Evolutionary conservation across 2,329 filamentous ascomycete species (phyloP), one percentile per base, ranked within the genome.

Genomic region (Ilyonectria destructans): DNA sequence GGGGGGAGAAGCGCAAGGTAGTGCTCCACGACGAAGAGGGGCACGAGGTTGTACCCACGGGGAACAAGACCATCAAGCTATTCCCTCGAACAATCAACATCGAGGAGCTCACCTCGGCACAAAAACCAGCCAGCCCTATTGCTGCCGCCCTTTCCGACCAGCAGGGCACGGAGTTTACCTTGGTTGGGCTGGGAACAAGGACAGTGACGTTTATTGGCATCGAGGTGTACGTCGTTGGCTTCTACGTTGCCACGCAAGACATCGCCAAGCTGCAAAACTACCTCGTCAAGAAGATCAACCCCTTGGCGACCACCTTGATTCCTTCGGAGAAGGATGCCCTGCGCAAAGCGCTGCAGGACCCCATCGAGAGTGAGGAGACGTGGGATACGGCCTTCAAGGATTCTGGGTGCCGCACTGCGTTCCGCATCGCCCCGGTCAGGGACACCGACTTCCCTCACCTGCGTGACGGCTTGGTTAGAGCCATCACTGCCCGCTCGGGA

Each of bases 371-470:
- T 70, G 92, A 93, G 72, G 85, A 89, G 72, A 88, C 93, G 37
- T 98, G 95, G 95, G 87, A 90, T 49, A 83, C 87, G 15, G 85
- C 97, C 3, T 82, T 98, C 29, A 85, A 85, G 65, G 85, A 91
- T 0, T 86, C 89, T 3, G 87, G 90, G 0, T 89, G 96, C n/a
- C 86, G 94, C 62, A 96, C 91, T 29, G 89, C 91, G 0, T 91
- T 97, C 82, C 89, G 96, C 52, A 92, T 99, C 70, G 91, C 96
- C 3, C 96, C 96, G 0, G 95, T 94, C n/a, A 88, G 94, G 43
- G 95, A 97, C 81, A 99, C 96, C 19, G 95, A 98, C 81, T 98
- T 98, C 81, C 90, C 92, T 72, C 96, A 99, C 80, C 82, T 99
- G 69, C 90, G 96, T 46, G 96, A 99, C 78, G 96, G 93, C 1